Evolutionary conservation across 495 filamentous ascomycete genomes (phyloP).

Genomic region (Mytilinidion resinicola): DNA sequence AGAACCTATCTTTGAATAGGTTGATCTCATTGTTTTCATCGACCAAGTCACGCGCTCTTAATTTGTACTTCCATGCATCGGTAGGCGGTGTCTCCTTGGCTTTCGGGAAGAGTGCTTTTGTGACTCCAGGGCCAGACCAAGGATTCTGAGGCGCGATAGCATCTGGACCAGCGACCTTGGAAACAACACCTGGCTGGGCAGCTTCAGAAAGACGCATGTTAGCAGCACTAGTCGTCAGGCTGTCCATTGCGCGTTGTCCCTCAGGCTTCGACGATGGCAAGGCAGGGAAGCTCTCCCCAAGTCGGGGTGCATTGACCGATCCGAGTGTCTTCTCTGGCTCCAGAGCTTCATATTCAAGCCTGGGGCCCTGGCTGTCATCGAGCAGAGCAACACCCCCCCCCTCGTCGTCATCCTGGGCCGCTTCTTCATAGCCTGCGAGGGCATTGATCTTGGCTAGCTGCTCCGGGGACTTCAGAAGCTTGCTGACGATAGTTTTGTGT

Average conservation of each 20-base stretch:
- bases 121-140: neutral
- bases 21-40: constrained; percentile 21
- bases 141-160: neutral
- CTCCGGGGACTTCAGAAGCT: constrained; percentile 24
- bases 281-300: neutral
- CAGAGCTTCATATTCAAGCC: neutral
- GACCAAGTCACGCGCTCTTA: constrained; percentile 8
- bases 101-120: constrained; percentile 19
- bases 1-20: constrained; percentile 31
- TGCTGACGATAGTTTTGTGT: constrained; percentile 38
- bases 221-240: too few species aligned
- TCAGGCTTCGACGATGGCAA: neutral
- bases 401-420: constrained; percentile 16
- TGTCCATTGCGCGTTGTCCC: too few species aligned
- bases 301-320: neutral
- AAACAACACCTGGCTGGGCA: neutral
- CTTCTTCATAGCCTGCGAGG: constrained; percentile 7
- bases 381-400: constrained; percentile 22
- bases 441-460: constrained; percentile 3
- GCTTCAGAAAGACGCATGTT: too few species aligned
- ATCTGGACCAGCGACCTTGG: neutral
- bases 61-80: constrained; percentile 3
- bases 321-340: neutral
- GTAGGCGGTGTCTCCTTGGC: constrained; percentile 21
- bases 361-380: too few species aligned